Evolutionary conservation across 73 alveolate species (phyloP).

Genomic region (Tetrahymena borealis): DNA sequence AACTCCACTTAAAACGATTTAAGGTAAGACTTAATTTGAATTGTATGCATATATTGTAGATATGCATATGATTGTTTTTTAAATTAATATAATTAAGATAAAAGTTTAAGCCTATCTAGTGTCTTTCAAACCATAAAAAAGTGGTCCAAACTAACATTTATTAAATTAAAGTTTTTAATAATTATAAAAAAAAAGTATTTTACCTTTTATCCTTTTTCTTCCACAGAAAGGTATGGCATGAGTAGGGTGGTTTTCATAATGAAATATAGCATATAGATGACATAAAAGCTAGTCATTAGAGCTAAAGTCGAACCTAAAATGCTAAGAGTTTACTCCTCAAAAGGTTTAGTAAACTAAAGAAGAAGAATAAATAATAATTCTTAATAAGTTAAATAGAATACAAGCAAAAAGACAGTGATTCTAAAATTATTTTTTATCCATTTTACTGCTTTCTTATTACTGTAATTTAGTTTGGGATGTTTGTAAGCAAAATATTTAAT

Average conservation of each 20-base stretch:
- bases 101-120: not conserved
- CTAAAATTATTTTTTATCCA: not conserved
- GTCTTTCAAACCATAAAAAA: not conserved
- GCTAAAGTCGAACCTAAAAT: not conserved
- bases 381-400: not conserved
- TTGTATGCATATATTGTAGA: not conserved
- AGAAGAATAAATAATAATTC: not conserved
- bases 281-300: not conserved
- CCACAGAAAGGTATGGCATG: not conserved
- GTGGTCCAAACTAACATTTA: not conserved
- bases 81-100: not conserved
- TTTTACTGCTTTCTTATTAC: not conserved
- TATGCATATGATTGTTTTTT: not conserved
- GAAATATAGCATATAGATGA: not conserved
- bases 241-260: not conserved
- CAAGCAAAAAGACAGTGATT: not conserved
- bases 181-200: not conserved
- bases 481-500: not conserved
- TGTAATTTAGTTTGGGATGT: not conserved
- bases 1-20: not conserved
- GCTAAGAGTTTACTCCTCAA: not conserved
- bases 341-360: not conserved
- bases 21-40: not conserved
- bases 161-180: not conserved
- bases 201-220: not conserved